Evolutionary conservation across 768 basidiomycete genomes (phyloP), one percentile per base, ranked within the genome.

Genomic region (Tricholoma saponaceum): DNA sequence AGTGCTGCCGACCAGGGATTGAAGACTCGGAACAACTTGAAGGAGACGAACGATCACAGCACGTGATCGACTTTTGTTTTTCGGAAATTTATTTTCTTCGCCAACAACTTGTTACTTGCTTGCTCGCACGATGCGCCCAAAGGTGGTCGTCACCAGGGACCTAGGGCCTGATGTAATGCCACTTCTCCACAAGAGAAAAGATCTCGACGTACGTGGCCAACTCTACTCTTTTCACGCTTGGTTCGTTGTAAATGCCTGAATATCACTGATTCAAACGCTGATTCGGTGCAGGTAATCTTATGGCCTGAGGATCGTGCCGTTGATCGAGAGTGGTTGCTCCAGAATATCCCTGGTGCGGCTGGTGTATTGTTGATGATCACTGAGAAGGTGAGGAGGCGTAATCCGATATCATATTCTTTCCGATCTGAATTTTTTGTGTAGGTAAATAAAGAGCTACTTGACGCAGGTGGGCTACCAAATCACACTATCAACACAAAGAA

Each of bases 401-500:
- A 3, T 7, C 25, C 2, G 7, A 13, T 2, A 41, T 37, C 43
- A 46, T 52, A 18, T 18, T 51, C 49, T 26, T 23, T 64, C 62
- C 60, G 60, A 63, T 28, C 41, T 1, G 0, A 18, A 20, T 50
- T n/a, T 10, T 50, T 51, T 6, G 47, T 53, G 0, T 59, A 95
- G 89, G 79, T 94, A 18, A 79, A 96, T 62, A 72, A 78, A 14
- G 92, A 93, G 66, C 68, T 95, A 10, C 63, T 94, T 37, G 83
- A 87, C 37, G 78, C 81, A 66, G 81, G 81, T 81, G 54, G 30
- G 64, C 50, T 16, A 16, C 12, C 28, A 26, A 30, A 30, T 16
- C 14, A 12, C 26, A 22, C 37, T 18, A 47, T 37, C 5, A 16
- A 25, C 33, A 20, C 20, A 10, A 51, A 20, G 22, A 18, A 16